A percentile compares a stretch with the other conserved stretches of the same genome.
Conservation (phyloP, 1,284 basidiomycete species). For the Hypsizygus ulmarius region DNA sequence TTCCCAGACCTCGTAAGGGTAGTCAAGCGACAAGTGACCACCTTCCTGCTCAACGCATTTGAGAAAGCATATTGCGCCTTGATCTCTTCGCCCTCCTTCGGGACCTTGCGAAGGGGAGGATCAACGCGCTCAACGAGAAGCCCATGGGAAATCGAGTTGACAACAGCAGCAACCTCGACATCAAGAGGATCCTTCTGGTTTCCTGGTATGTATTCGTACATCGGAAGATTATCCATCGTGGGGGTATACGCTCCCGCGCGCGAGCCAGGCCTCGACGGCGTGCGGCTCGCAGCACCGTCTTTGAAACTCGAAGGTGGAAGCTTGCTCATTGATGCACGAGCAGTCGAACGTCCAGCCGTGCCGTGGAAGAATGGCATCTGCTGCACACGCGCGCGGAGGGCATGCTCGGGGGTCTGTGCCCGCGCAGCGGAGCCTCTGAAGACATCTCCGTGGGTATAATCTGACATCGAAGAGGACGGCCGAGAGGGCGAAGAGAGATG, state of each 20-base stretch:
- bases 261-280: constrained; percentile 65
- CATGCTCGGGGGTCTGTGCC: constrained; percentile 68
- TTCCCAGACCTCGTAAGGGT: constrained; percentile 64
- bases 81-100: constrained; percentile 74
- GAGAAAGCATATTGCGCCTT: constrained; percentile 82
- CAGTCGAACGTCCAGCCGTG: constrained; percentile 33
- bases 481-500: constrained; percentile 69
- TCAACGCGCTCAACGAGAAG: constrained; percentile 79
- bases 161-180: constrained; percentile 70
- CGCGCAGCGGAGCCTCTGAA: constrained; percentile 47
- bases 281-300: constrained; percentile 50
- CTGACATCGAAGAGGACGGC: constrained; percentile 69
- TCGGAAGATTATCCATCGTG: constrained; percentile 45
- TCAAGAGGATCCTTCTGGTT: constrained; percentile 81
- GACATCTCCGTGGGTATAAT: constrained; percentile 52
- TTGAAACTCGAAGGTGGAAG: constrained; percentile 76
- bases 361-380: constrained; percentile 54
- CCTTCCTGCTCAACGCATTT: constrained; percentile 65
- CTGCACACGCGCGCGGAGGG: constrained; percentile 53
- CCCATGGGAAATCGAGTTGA: constrained; percentile 74
- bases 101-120: constrained; percentile 61
- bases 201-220: constrained; percentile 64
- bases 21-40: constrained; percentile 78
- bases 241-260: constrained; percentile 62
- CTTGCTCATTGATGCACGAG: constrained; percentile 42